Evolutionary conservation across 1,284 basidiomycete species (phyloP), one percentile per base, ranked within the genome.

Genomic region (Leccinum ponderosum): DNA sequence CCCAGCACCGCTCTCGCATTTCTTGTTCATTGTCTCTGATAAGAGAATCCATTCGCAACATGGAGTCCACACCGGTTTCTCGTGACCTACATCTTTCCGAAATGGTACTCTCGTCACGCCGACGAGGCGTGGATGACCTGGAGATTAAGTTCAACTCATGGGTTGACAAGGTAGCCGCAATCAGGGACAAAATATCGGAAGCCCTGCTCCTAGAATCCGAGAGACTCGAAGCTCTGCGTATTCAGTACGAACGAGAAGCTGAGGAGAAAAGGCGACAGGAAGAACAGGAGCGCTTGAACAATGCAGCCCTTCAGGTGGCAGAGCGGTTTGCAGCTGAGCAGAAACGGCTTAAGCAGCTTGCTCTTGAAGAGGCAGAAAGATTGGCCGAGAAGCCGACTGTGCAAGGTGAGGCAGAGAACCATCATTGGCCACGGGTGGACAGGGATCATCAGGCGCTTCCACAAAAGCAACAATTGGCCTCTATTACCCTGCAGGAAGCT

Each of bases 1-100:
- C 75, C 14, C 57, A 65, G 1, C 73, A 80, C 64, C 77, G 78
- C 37, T 68, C 73, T 17, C 70, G 72, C 14, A 76, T 88, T 44
- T 72, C 77, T n/a, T 76, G 77, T 22, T 82, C 81, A 0, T 75
- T 89, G 42, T 80, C 83, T 20, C 74, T 79, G 3, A 77, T 86
- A 48, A 84, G 81, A 25, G 80, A 83, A 50, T 72, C 82, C 5
- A 73, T 89, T 20, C 77, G 78, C 20, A 73, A 72, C 27, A 84
- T 91, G 77, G 81, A 86, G 17, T 66, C 74, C 48, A 63, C 72
- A 14, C 76, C 82, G 8, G 75, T 75, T 48, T 68, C 75, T 2
- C 70, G 76, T 31, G 82, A 85, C 56, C 60, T 75, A 14, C 67
- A 75, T 37, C 73, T 78, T 22, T 77, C 79, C 42, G 79, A 84